phyloP scores from a whole-genome alignment of 176 grass and related monocot genomes.

The Ensete glaucum region DNA sequence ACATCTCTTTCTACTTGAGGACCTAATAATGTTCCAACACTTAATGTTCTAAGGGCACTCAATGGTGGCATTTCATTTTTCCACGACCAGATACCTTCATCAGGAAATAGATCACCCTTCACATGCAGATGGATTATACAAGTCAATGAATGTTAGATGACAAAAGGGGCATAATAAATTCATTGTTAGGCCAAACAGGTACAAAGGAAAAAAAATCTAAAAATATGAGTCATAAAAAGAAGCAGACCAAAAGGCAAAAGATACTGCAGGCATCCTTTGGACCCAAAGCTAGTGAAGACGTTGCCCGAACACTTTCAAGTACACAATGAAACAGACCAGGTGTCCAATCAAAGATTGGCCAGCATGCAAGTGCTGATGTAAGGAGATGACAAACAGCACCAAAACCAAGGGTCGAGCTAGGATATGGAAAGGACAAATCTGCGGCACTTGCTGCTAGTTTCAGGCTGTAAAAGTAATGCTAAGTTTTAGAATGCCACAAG shows the following conservation, averaged over 20 bases:
- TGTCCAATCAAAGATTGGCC: constrained; percentile 84
- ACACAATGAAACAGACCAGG: constrained; percentile 87
- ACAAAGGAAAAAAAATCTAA: neutral
- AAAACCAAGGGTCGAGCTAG: constrained; percentile 57
- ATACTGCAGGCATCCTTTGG: constrained; percentile 90
- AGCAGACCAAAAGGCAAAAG: constrained; percentile 77
- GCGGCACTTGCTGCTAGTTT: constrained; percentile 82
- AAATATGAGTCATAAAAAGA: neutral
- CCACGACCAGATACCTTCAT: constrained; percentile 93
- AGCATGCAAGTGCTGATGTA: constrained; percentile 80
- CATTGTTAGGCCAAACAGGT: neutral
- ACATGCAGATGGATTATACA: constrained; percentile 28
- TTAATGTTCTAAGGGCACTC: constrained; percentile 75
- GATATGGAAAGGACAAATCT: constrained; percentile 75
- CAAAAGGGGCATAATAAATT: constrained; percentile 2
- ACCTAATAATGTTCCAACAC: constrained; percentile 70
- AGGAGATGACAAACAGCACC: constrained; percentile 93
- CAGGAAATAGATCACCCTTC: constrained; percentile 89
- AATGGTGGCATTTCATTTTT: constrained; percentile 74
- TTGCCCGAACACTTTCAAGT: constrained; percentile 74
- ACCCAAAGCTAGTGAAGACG: constrained; percentile 51
- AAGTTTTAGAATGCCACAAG: constrained; percentile 12
- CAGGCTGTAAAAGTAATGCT: constrained; percentile 38
- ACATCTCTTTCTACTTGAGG: constrained; percentile 63
- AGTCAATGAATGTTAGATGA: neutral